These are phyloP conservation scores for Urochloa ruziziensis DNA, from an alignment of 176 grass and related monocot species.

Conservation along the genomic window DNA sequence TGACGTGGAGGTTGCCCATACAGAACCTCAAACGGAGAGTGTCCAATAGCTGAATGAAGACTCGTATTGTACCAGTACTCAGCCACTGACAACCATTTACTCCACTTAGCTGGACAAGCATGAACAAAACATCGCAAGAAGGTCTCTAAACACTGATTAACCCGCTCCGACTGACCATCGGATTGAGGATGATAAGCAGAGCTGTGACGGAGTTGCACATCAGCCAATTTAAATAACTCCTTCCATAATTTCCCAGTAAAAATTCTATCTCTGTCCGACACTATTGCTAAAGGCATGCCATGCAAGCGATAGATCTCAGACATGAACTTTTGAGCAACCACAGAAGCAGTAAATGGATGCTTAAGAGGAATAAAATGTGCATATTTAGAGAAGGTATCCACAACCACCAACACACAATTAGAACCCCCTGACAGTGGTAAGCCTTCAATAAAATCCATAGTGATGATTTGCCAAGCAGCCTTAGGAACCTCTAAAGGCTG, in stretches of 20 bases:
- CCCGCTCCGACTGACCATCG: background rate
- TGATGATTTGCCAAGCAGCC: too few species aligned
- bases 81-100: accelerated
- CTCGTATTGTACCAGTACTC: background rate
- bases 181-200: background rate
- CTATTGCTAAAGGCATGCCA: background rate
- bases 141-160: background rate
- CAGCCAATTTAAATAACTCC: background rate
- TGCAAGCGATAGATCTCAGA: background rate
- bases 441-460: too few species aligned
- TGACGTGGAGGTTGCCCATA: background rate
- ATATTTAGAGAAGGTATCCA: too few species aligned
- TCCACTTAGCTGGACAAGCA: background rate
- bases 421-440: too few species aligned
- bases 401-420: too few species aligned
- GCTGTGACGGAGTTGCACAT: background rate
- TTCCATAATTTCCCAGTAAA: background rate
- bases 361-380: too few species aligned
- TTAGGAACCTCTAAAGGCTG: too few species aligned
- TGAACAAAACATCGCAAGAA: background rate
- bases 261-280: background rate
- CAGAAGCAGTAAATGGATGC: too few species aligned
- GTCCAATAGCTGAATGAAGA: background rate
- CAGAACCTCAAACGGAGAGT: background rate
- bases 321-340: too few species aligned